Evolutionary conservation across 805 yeast species (phyloP).

Genomic region (Tetrapisispora phaffii): DNA sequence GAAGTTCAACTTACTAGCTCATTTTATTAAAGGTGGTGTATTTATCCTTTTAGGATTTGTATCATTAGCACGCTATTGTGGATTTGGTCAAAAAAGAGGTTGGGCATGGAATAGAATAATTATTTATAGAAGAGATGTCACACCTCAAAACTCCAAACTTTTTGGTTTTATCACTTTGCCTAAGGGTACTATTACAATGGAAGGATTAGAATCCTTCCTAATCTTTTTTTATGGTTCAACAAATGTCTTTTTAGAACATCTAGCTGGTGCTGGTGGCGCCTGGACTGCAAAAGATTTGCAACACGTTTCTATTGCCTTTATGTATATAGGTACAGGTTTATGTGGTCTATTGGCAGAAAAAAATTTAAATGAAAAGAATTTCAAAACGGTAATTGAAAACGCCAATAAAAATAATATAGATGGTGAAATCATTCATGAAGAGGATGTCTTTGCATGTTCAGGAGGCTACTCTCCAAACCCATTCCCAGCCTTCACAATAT

Average conservation of each 20-base stretch:
- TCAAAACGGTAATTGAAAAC: slow-evolving; percentile 24
- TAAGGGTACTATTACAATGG: slow-evolving; percentile 61
- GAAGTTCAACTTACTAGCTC: slow-evolving; percentile 82
- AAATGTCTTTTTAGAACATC: slow-evolving; percentile 83
- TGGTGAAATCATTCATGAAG: slow-evolving; percentile 6
- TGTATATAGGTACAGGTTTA: slow-evolving; percentile 84
- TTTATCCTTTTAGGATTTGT: slow-evolving; percentile 67
- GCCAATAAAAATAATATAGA: slow-evolving; percentile 9
- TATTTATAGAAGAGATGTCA: slow-evolving; percentile 14
- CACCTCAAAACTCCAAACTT: slow-evolving; percentile 4
- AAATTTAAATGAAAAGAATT: slow-evolving; percentile 55
- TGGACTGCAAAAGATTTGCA: slow-evolving; percentile 90
- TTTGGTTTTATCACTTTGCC: slow-evolving; percentile 25
- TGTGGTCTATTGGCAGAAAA: slow-evolving; percentile 80
- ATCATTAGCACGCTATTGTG: slow-evolving; percentile 80
- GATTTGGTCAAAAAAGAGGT: slow-evolving; percentile 64
- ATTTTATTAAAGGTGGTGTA: slow-evolving; percentile 92
- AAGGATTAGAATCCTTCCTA: slow-evolving; percentile 66
- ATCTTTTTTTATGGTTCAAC: slow-evolving; percentile 85
- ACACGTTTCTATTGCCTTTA: slow-evolving; percentile 83
- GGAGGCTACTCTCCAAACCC: slow-evolving; percentile 90
- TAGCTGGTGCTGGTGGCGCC: slow-evolving; percentile 64
- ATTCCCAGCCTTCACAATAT: slow-evolving; percentile 84
- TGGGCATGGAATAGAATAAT: slow-evolving; percentile 80
- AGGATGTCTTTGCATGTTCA: slow-evolving; percentile 31